Evolutionary conservation across 2,329 filamentous ascomycete genomes (phyloP), one percentile per base, ranked within the genome.

Genomic region (Alternaria sp.): DNA sequence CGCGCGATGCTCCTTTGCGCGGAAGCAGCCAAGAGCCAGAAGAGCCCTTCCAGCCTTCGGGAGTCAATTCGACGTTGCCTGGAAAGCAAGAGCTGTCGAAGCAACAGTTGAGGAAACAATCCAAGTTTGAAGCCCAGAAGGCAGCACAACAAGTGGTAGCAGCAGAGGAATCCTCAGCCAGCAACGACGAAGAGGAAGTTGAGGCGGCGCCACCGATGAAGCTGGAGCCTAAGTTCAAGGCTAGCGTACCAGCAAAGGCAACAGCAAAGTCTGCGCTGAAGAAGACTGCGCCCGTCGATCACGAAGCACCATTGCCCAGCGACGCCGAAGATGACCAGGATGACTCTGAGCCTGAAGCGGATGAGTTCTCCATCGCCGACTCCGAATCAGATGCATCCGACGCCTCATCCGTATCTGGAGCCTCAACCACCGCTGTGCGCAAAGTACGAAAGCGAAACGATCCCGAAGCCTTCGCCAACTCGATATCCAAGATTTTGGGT

Each of bases 401-500:
- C 21, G 69, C 62, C 36, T 69, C 72, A 10, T 71, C 72, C 17
- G 56, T 63, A 26, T 77, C 75, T 3, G 72, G 77, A 50, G 74
- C 68, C 7, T 77, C 72, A 26, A 75, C 71, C 9, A 70, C 67
- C 37, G 67, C 68, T 9, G 62, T 68, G 7, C 69, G 72, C 34
- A 80, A 79, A 68, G 90, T 87, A 71, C 87, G 88, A 13, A 98
- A 98, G 80, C 90, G 93, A 73, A 96, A 97, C 79, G 94, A 99
- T 78, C 93, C 95, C 3, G 83, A 85, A 63, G 93, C 92, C 51
- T 98, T 99, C 77, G 92, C 94, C 24, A 96, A 90, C 1, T 97
- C 93, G 50, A 92, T 99, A 71, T 90, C 91, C 67, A 96, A 95
- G 78, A 97, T 99, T 75, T 85, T 99, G 42, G 88, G 88, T 55